phyloP scores from a whole-genome alignment of 306 rosid species.

The Senna siamea region DNA sequence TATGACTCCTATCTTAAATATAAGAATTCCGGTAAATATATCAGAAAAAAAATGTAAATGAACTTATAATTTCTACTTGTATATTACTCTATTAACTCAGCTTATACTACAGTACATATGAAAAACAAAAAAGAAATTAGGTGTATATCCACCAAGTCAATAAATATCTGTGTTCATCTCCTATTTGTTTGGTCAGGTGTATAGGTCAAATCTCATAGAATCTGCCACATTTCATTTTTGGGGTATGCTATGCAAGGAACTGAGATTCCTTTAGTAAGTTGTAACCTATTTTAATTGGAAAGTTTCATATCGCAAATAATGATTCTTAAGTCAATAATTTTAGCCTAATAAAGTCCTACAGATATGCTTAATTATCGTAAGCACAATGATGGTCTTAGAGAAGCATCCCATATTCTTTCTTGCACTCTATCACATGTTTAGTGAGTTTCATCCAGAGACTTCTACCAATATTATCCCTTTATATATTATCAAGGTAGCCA shows the following conservation, averaged over 20 bases:
- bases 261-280: too few relatives aligned
- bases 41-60: neutral
- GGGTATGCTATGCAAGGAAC: too few relatives aligned
- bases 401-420: neutral
- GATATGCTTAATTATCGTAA: too few relatives aligned
- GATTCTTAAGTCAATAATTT: neutral
- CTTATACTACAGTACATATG: too few relatives aligned
- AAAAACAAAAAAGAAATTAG: too few relatives aligned
- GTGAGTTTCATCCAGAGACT: neutral
- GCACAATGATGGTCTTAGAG: neutral
- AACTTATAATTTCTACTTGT: neutral
- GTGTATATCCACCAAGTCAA: too few relatives aligned
- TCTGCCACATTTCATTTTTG: neutral
- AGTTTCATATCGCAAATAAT: neutral
- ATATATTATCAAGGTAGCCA: slow-evolving; percentile 21
- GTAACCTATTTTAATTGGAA: neutral
- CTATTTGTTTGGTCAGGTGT: too few relatives aligned
- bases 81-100: too few relatives aligned
- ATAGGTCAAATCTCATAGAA: too few relatives aligned
- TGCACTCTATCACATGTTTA: neutral
- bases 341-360: neutral
- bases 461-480: neutral
- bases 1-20: neutral
- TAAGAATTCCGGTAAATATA: neutral
- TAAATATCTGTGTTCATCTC: too few relatives aligned